Percentiles rank a stretch among this genome's conserved stretches.
Evolutionary conservation across 768 basidiomycete genomes (phyloP).

Genomic region (Rhodotorula taiwanensis): DNA sequence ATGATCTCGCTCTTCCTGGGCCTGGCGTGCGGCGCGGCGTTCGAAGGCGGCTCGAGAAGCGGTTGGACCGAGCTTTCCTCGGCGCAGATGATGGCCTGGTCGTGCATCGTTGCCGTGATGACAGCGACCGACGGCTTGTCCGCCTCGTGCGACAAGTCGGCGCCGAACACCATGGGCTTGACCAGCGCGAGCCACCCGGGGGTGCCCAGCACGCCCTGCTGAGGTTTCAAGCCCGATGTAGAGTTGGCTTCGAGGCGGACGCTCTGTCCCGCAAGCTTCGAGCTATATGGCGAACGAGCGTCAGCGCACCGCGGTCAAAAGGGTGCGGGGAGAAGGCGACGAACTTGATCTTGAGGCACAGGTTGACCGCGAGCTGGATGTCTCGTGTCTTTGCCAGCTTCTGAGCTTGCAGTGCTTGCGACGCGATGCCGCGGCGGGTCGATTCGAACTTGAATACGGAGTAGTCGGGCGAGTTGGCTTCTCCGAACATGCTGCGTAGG

Average conservation of each 20-base stretch:
- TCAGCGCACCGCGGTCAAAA: background rate
- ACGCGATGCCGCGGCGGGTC: slow-evolving; percentile 1
- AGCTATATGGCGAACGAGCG: background rate
- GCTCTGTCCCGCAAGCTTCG: slow-evolving; percentile 3
- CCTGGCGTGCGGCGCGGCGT: background rate
- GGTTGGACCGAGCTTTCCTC: slow-evolving; percentile 5
- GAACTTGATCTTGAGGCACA: slow-evolving; percentile 8
- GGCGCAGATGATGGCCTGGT: background rate
- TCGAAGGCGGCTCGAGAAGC: slow-evolving; percentile 7
- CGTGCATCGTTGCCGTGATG: slow-evolving; percentile 9
- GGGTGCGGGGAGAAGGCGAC: background rate
- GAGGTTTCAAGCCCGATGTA: too few species aligned
- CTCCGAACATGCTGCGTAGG: background rate
- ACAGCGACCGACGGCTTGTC: slow-evolving; percentile 25
- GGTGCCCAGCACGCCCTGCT: too few species aligned
- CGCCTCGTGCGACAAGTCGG: slow-evolving; percentile 17
- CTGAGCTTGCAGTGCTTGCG: slow-evolving; percentile 1
- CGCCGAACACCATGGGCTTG: background rate
- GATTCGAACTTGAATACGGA: slow-evolving; percentile 5
- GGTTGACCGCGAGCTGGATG: too few species aligned
- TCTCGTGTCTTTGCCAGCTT: too few species aligned
- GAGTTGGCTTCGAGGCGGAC: background rate
- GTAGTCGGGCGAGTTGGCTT: slow-evolving; percentile 10
- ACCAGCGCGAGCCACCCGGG: too few species aligned
- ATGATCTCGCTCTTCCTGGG: slow-evolving; percentile 17